These are phyloP conservation scores for Globisporangium radiosum DNA, from an alignment of 352 stramenopile species.

Conservation along the genomic window DNA sequence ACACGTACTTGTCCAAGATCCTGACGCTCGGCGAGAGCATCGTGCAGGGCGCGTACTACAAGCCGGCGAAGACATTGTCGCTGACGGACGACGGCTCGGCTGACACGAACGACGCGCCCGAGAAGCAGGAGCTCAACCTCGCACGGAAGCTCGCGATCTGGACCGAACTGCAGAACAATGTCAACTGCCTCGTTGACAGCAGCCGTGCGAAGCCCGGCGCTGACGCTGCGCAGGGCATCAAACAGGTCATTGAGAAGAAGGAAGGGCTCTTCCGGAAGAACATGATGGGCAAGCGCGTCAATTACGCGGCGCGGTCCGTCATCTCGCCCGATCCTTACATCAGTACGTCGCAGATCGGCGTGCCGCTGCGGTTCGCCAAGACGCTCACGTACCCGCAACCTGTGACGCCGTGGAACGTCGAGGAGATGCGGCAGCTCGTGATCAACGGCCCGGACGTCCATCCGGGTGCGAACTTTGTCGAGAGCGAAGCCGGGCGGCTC, in stretches of 20 bases:
- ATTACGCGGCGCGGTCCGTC: constrained; percentile 98
- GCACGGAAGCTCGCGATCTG: constrained; percentile 91
- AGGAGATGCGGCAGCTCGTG: constrained; percentile 95
- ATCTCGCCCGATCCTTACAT: constrained; percentile 99
- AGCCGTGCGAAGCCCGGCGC: constrained; percentile 61
- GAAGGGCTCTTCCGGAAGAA: constrained; percentile 99
- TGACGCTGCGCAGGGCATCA: constrained; percentile 88
- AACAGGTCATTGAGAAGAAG: constrained; percentile 99
- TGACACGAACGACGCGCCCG: constrained; percentile 23
- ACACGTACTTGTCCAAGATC: constrained; percentile 94
- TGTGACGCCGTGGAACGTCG: constrained; percentile 97
- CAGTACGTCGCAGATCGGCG: constrained; percentile 98
- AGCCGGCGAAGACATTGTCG: constrained; percentile 24
- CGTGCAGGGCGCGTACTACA: constrained; percentile 67
- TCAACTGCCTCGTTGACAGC: constrained; percentile 82
- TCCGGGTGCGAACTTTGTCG: constrained; percentile 97
- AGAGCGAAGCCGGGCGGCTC: constrained; percentile 91
- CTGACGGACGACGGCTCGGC: constrained; percentile 32
- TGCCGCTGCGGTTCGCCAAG: constrained; percentile 97
- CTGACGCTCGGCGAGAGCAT: constrained; percentile 90
- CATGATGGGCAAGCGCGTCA: constrained; percentile 99
- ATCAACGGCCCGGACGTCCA: constrained; percentile 95
- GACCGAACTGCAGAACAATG: constrained; percentile 95
- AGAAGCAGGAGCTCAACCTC: constrained; percentile 69
- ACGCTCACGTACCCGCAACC: constrained; percentile 97